A percentile compares a stretch with the other conserved stretches of the same genome.
Evolutionary conservation across 1,284 basidiomycete species (phyloP).

Genomic region (Pterula multifida): DNA sequence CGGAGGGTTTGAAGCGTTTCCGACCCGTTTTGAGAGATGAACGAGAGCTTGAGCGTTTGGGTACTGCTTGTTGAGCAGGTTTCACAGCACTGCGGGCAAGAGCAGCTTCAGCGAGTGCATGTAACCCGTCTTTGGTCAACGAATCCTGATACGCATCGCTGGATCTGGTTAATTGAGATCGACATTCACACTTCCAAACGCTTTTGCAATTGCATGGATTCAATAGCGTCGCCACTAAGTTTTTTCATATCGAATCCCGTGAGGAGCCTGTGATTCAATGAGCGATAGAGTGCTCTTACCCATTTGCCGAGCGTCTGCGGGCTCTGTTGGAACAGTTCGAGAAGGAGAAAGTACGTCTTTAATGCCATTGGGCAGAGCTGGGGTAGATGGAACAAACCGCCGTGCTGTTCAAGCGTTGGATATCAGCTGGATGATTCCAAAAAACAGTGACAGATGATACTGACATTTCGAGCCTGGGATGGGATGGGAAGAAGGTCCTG

Average conservation of each 20-base stretch:
- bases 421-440: slow-evolving; percentile 1
- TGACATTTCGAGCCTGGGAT: slow-evolving; percentile 41
- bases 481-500: slow-evolving; percentile 20
- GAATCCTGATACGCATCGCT: too few species aligned
- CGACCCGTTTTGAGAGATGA: slow-evolving; percentile 8
- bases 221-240: slow-evolving; percentile 42
- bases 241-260: neutral
- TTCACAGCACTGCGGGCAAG: slow-evolving; percentile 23
- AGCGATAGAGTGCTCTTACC: slow-evolving; percentile 23
- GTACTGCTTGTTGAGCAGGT: slow-evolving; percentile 9
- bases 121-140: slow-evolving; percentile 24
- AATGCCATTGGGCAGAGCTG: slow-evolving; percentile 55
- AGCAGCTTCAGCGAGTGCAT: slow-evolving; percentile 38
- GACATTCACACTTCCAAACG: slow-evolving; percentile 44
- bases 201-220: slow-evolving; percentile 54
- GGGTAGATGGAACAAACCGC: slow-evolving; percentile 45
- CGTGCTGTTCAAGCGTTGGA: slow-evolving; percentile 24
- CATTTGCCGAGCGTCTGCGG: slow-evolving; percentile 37
- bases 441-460: slow-evolving; percentile 12
- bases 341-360: slow-evolving; percentile 30
- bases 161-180: slow-evolving; percentile 12
- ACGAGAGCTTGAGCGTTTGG: slow-evolving; percentile 13
- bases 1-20: slow-evolving; percentile 20
- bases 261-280: too few species aligned
- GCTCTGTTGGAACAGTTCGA: slow-evolving; percentile 11